Conservation (phyloP, 2,329 filamentous ascomycete species). For the Cercospora beticola region DNA sequence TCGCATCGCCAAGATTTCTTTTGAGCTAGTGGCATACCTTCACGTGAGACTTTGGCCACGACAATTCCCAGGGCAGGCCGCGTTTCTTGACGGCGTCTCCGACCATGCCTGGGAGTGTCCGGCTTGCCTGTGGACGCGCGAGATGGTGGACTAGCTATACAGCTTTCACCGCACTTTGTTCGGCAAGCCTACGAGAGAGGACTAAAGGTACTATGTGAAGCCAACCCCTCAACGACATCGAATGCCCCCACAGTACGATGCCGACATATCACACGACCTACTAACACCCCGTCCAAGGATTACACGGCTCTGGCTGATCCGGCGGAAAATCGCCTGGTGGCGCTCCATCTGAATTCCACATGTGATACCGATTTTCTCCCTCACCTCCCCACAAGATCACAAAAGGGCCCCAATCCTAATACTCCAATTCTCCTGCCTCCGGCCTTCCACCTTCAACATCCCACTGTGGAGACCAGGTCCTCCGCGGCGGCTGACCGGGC, state of each 20-base stretch:
- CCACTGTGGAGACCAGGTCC: background rate
- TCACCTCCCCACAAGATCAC: background rate
- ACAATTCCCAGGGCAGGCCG: background rate
- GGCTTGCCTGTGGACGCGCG: background rate
- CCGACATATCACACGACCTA: background rate
- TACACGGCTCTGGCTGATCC: background rate
- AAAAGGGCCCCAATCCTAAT: background rate
- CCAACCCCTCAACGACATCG: background rate
- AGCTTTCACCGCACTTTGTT: background rate
- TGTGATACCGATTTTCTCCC: background rate
- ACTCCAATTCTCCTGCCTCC: background rate
- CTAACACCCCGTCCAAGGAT: background rate
- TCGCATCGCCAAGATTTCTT: conserved; percentile 8
- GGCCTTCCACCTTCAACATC: background rate
- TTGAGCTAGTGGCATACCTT: conserved; percentile 1
- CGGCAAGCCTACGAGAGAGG: background rate
- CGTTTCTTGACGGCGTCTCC: background rate
- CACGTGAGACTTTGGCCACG: background rate
- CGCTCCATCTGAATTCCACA: background rate
- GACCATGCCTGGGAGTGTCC: conserved; percentile 4
- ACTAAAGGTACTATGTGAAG: background rate
- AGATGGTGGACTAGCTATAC: background rate
- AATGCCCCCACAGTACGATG: background rate
- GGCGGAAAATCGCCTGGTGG: background rate
- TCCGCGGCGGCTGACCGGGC: background rate